Base-by-base conservation (phyloP, 305 asterid species). In the Euphrasia arctica region DNA sequence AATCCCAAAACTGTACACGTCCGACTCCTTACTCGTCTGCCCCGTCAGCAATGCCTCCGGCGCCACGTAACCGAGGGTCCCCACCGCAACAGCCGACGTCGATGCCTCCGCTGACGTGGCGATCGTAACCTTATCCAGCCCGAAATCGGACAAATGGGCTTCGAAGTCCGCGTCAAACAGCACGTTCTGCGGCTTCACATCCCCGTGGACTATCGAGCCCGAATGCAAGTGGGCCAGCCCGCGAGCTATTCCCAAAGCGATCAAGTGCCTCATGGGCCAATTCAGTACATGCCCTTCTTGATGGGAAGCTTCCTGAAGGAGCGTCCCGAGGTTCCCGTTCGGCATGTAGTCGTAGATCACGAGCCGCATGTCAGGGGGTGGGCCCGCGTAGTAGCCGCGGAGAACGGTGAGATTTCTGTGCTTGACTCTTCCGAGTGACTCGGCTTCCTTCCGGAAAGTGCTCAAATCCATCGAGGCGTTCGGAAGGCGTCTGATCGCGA, bases 241-340 rank as follows among this genome's bases (percentile, higher is more conserved):
- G 12, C 95, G 87, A 12, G 95, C 96, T 29, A 86, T 79, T 61
- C 96, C 96, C 4, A 89, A 79, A 0, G 91, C 96, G 9, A 89
- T 89, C 45, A 89, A 74, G 63, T 89, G 95, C 57, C 96, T 84
- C 96, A 89, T 89, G 5, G 96, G 96, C 96, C 96, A 89, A 57
- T 89, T 89, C 58, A 89, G 72, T 3, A 89, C 95, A 29, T 89
- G 96, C 18, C 96, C 96, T 64, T 89, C 96, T 71, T 89, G 95
- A 52, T 89, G 95, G 0, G 89, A 83, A 13, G 96, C 96, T 60
- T 89, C 96, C 67, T 84, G 95, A 55, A 89, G 95, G 13, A 89
- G 74, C 0, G 95, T 89, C 51, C 85, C 90, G 7, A 89, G 72
- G 65, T 86, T 89, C 59, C 96, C 96, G 15, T 89, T 89, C 2